A percentile compares a stretch with the other conserved stretches of the same genome.
phyloP scores from a whole-genome alignment of 2,329 filamentous ascomycete genomes.

The Proliferodiscus dingleyae region DNA sequence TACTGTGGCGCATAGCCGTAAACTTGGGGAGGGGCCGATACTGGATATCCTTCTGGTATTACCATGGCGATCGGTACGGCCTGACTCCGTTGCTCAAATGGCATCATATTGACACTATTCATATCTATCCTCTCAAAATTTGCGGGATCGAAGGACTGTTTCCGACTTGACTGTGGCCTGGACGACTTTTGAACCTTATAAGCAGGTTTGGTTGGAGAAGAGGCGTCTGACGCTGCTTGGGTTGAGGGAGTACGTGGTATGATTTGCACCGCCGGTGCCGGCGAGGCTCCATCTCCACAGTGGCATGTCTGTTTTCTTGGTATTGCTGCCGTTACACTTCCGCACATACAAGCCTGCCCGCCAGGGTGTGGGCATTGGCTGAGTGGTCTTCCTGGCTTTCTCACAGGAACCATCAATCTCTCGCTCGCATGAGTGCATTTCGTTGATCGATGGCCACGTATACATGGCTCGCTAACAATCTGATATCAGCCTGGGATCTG shows the following conservation, averaged over 20 bases:
- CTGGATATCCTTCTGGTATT: constrained; percentile 21
- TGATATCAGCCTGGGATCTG: constrained; percentile 15
- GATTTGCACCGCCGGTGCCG: constrained; percentile 4
- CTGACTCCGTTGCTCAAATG: constrained; percentile 30
- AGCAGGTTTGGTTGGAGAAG: constrained; percentile 24
- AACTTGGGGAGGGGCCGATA: constrained; percentile 12
- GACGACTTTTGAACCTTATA: constrained; percentile 29
- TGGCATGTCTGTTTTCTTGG: constrained; percentile 53
- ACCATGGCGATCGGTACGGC: constrained; percentile 18
- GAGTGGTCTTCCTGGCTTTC: constrained; percentile 66
- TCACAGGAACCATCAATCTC: constrained; percentile 64
- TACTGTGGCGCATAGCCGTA: constrained; percentile 25
- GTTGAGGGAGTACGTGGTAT: not conserved
- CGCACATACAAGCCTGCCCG: constrained; percentile 49
- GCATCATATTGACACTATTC: constrained; percentile 46
- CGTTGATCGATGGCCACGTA: constrained; percentile 70
- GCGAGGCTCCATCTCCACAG: constrained; percentile 38
- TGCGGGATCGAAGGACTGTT: constrained; percentile 46
- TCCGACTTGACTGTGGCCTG: constrained; percentile 29
- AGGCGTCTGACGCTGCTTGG: constrained; percentile 37
- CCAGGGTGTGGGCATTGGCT: constrained; percentile 63
- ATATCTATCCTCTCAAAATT: constrained; percentile 49
- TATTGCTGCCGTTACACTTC: constrained; percentile 59
- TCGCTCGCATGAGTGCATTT: constrained; percentile 67
- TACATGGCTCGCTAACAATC: constrained; percentile 60